phyloP scores from a whole-genome alignment of 345 rosid species.

The Brassica cretica region DNA sequence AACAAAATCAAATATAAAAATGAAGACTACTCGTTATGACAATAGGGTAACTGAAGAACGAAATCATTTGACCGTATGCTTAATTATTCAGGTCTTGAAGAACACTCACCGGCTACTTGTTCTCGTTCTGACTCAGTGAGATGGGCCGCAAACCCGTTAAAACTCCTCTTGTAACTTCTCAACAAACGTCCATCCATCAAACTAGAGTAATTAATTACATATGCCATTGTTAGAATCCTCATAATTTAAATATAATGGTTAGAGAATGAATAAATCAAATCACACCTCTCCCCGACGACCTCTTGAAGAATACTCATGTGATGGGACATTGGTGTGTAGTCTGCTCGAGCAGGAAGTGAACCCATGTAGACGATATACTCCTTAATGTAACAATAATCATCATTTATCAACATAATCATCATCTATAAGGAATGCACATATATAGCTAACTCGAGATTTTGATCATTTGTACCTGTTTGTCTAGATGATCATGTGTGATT shows the following conservation, averaged over 20 bases:
- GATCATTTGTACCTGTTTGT: conserved; percentile 22
- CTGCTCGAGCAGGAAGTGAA: conserved; percentile 20
- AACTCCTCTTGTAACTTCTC: conserved; percentile 57
- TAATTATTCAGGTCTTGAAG: not conserved
- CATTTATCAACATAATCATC: not conserved
- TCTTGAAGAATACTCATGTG: conserved; percentile 46
- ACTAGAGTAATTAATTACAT: conserved; percentile 13
- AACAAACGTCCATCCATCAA: conserved; percentile 38
- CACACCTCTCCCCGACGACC: conserved; percentile 30
- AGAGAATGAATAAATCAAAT: not conserved
- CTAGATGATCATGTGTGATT: conserved; percentile 11
- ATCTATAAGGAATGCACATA: not conserved
- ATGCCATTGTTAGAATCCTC: not conserved
- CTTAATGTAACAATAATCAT: not conserved
- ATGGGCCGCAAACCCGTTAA: conserved; percentile 61
- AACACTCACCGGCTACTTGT: conserved; percentile 46
- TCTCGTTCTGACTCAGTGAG: conserved; percentile 51
- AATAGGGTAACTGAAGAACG: too few relatives aligned
- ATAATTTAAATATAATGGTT: not conserved
- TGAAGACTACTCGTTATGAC: too few relatives aligned
- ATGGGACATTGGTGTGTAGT: conserved; percentile 34
- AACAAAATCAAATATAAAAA: not conserved
- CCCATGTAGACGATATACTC: conserved; percentile 38
- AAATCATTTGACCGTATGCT: not conserved
- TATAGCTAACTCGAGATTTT: not conserved